A percentile compares a stretch with the other conserved stretches of the same genome.
These are phyloP conservation scores for Panaeolus cyanescens DNA, from an alignment of 768 basidiomycete genomes.

Conservation along the genomic window DNA sequence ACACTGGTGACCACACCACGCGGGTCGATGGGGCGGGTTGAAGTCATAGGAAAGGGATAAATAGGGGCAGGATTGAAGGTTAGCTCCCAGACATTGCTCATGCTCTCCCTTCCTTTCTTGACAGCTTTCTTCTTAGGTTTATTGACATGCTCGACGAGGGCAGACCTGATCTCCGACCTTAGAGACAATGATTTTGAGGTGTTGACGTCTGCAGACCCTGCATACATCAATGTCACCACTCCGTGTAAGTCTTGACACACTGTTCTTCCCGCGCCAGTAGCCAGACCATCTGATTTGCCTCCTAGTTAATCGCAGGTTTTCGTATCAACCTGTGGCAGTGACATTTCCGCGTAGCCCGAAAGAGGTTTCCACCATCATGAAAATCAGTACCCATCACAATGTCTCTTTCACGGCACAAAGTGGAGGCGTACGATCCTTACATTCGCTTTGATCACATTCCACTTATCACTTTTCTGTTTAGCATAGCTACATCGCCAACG, in stretches of 20 bases:
- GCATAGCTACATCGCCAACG: slow-evolving; percentile 55
- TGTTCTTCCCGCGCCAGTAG: not conserved
- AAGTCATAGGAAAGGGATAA: too few relatives aligned
- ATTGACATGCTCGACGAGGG: slow-evolving; percentile 8
- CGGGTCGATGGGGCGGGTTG: too few relatives aligned
- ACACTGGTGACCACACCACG: too few relatives aligned
- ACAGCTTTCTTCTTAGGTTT: too few relatives aligned
- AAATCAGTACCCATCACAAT: slow-evolving; percentile 31
- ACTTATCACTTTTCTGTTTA: slow-evolving; percentile 8
- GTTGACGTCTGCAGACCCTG: slow-evolving; percentile 17
- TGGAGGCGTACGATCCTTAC: slow-evolving; percentile 39
- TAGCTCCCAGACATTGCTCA: too few relatives aligned
- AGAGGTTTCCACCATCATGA: slow-evolving; percentile 38
- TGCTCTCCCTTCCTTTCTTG: too few relatives aligned
- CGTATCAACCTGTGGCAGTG: slow-evolving; percentile 38
- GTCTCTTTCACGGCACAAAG: slow-evolving; percentile 42
- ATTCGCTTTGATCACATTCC: not conserved
- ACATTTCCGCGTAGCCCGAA: slow-evolving; percentile 34
- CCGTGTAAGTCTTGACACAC: not conserved
- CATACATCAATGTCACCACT: not conserved
- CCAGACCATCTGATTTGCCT: not conserved
- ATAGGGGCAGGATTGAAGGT: too few relatives aligned
- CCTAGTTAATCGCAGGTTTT: slow-evolving; percentile 41
- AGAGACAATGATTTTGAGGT: slow-evolving; percentile 19
- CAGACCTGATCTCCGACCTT: slow-evolving; percentile 20